phyloP scores from a whole-genome alignment of 2,329 filamentous ascomycete genomes.

The Simplicillium aogashimaense region DNA sequence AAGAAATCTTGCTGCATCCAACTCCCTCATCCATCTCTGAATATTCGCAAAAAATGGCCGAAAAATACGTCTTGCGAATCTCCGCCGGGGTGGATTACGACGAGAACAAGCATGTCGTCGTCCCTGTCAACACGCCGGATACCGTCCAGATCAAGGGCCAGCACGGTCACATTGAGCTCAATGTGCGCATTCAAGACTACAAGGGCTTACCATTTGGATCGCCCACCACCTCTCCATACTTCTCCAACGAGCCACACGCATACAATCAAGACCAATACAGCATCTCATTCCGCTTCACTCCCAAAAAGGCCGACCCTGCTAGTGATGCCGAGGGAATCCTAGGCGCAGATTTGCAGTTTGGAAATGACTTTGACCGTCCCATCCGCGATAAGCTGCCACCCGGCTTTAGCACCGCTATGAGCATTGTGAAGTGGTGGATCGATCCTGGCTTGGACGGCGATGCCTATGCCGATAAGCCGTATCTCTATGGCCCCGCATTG shows the following conservation, averaged over 20 bases:
- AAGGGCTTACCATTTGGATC: conserved; percentile 62
- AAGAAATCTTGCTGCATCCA: too few relatives aligned
- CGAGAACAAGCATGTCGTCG: conserved; percentile 55
- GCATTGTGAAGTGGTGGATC: conserved; percentile 80
- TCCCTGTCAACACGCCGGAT: conserved; percentile 64
- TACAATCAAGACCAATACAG: conserved; percentile 70
- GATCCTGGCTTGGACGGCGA: conserved; percentile 89
- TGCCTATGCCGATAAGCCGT: conserved; percentile 75
- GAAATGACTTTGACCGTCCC: conserved; percentile 89
- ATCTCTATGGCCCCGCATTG: conserved; percentile 74
- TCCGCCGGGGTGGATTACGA: conserved; percentile 76
- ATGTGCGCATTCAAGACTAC: conserved; percentile 62
- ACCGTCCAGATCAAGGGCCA: conserved; percentile 53
- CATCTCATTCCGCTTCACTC: conserved; percentile 69
- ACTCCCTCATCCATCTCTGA: too few relatives aligned
- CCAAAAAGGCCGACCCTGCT: conserved; percentile 21
- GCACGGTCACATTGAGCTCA: conserved; percentile 56
- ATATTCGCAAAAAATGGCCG: conserved; percentile 44
- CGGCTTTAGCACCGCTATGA: conserved; percentile 76
- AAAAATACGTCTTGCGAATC: conserved; percentile 71
- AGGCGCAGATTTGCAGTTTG: conserved; percentile 72
- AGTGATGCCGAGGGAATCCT: conserved; percentile 34
- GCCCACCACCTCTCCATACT: conserved; percentile 66
- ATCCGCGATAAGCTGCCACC: conserved; percentile 80
- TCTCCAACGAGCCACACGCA: conserved; percentile 57